phyloP scores from a whole-genome alignment of 1,139 yeast genomes.

The Zygosaccharomyces sapae region DNA sequence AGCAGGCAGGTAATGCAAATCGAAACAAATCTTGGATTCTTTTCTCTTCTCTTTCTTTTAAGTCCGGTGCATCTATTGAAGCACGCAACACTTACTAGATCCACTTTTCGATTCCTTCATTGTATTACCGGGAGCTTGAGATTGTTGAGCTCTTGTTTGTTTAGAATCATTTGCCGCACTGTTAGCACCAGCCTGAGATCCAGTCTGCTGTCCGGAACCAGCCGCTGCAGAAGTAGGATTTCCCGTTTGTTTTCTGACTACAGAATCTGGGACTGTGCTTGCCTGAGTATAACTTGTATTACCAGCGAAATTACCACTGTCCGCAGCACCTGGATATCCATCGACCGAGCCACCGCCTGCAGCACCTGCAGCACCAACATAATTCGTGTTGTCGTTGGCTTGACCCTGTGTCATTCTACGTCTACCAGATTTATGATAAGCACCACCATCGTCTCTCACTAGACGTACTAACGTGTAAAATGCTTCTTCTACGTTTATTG shows the following conservation, averaged over 20 bases:
- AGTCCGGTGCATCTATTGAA: conserved; percentile 9
- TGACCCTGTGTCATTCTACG: conserved; percentile 12
- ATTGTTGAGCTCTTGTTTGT: conserved; percentile 14
- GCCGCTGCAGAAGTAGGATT: conserved; percentile 5
- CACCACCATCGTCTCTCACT: conserved; percentile 45
- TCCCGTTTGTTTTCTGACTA: conserved; percentile 5
- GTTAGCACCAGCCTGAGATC: conserved; percentile 3
- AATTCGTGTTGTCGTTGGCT: conserved; percentile 5
- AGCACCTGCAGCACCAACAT: conserved; percentile 15
- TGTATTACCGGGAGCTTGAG: conserved; percentile 8
- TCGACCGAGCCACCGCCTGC: not conserved
- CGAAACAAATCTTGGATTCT: not conserved
- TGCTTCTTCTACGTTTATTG: conserved; percentile 90
- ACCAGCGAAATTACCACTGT: conserved; percentile 2
- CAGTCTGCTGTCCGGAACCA: conserved; percentile 9
- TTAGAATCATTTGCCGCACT: conserved; percentile 9
- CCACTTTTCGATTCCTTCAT: conserved; percentile 13
- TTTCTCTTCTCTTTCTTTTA: not conserved
- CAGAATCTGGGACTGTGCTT: conserved; percentile 10
- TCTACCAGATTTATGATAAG: conserved; percentile 23
- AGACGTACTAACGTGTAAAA: conserved; percentile 71
- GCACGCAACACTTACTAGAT: conserved; percentile 25
- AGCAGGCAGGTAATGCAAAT: not conserved
- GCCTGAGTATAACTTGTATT: conserved; percentile 8
- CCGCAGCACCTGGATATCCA: conserved; percentile 1